These are phyloP conservation scores for Radiomyces spectabilis DNA, from an alignment of 192 early-diverging fungal species.

Conservation along the genomic window DNA sequence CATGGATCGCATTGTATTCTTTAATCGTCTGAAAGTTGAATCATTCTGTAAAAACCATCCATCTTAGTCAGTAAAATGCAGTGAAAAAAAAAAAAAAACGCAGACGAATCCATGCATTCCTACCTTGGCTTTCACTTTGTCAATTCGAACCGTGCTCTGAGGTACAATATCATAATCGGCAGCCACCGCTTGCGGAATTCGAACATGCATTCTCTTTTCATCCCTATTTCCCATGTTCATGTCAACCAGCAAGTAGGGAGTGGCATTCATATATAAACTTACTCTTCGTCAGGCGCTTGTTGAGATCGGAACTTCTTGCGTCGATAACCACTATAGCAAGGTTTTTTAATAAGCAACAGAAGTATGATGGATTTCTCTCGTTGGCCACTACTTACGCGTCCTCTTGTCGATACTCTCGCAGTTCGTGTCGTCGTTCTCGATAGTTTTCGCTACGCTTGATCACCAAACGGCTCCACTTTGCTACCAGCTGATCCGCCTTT, in stretches of 20 bases:
- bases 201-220: slow-evolving; percentile 13
- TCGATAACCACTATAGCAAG: slow-evolving; percentile 4
- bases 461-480: slow-evolving; percentile 83
- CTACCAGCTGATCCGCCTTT: slow-evolving; percentile 70
- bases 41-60: slow-evolving; percentile 2
- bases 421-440: slow-evolving; percentile 37
- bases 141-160: slow-evolving; percentile 23
- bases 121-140: slow-evolving; percentile 21
- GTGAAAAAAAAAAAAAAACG: not conserved
- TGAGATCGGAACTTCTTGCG: slow-evolving; percentile 15
- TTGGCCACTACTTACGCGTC: slow-evolving; percentile 19
- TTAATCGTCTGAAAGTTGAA: slow-evolving; percentile 18
- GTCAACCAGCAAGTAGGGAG: too few species aligned
- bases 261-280: not conserved
- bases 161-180: slow-evolving; percentile 32
- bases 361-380: not conserved
- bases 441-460: slow-evolving; percentile 71
- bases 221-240: too few species aligned
- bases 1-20: slow-evolving; percentile 22
- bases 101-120: not conserved
- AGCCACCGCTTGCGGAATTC: slow-evolving; percentile 26
- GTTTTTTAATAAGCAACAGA: not conserved
- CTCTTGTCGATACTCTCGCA: slow-evolving; percentile 23
- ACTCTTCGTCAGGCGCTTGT: slow-evolving; percentile 17
- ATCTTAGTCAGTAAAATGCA: not conserved